Evolutionary conservation across 2,329 filamentous ascomycete genomes (phyloP), one percentile per base, ranked within the genome.

Genomic region (Penicillium sp.): DNA sequence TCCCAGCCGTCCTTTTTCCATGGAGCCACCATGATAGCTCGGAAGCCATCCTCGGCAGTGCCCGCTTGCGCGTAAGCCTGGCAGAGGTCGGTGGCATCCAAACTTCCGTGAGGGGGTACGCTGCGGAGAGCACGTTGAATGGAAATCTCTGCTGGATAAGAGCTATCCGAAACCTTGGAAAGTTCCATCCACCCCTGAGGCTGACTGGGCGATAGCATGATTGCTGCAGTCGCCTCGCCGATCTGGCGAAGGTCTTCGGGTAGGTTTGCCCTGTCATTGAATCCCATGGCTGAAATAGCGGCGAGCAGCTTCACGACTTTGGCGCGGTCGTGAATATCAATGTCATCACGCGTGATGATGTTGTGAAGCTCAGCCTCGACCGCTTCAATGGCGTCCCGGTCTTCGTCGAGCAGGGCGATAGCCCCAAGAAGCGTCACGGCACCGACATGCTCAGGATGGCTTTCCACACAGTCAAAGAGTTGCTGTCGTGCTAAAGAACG

Each of bases 131-230:
- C 90, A n/a, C 90, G 88, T 61, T 83, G 78, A 51, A 95, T 74
- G 1, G 90, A 88, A 82, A 95, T 90, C 56, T 87, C 81, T 3
- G 87, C 84, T 6, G 79, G 73, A 56, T 77, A 77, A 4, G 65
- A 59, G 37, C 75, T 70, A 2, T 77, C 79, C 0, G 77, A 78
- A 0, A 79, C 67, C 34, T 81, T 76, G 0, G 86, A 82, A 25
- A 97, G 74, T 43, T 85, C 77, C 37, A 81, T 78, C 93, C 93
- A 98, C 0, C 89, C 88, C 45, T 86, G 81, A 0, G 90, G 83
- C 49, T 90, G 78, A 49, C 84, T 77, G 0, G 93, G 93, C 42
- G 86, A 80, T 24, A 96, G 77, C 80, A 96, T 85, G 13, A 95
- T 80, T 46, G 89, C 84, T 12, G 77, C 81, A 61, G 88, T 83